Evolutionary conservation across 2,329 filamentous ascomycete species (phyloP), one percentile per base, ranked within the genome.

Genomic region (Metarhizium robertsii): DNA sequence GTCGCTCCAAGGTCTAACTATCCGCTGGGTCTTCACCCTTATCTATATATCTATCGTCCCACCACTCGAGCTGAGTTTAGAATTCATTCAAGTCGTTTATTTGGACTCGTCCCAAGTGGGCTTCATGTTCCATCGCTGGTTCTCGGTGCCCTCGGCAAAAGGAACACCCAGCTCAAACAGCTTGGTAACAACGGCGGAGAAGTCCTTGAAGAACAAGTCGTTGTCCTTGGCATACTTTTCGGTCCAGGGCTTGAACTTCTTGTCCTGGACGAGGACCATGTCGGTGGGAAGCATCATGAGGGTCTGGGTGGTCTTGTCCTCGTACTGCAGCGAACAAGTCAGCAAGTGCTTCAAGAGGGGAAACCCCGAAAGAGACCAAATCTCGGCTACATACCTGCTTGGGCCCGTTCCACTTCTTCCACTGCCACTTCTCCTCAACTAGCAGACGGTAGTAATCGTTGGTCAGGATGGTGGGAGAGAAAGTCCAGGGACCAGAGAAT

Each of bases 281-380:
- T 99, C 92, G 61, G 90, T 88, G 53, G 94, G 94, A 72, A 99
- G 78, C 92, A 99, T 97, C 94, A 99, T 97, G 65, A 97, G 77
- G 46, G 80, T 80, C 82, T 95, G 92, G 66, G 86, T 90, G 67
- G 79, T 83, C 76, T 88, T 88, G 75, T 97, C 92, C 75, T 95
- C 86, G 70, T 87, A 92, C 81, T 95, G 57, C 57, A 6, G 3
- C 13, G 11, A 2, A 32, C 34, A n/a, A 16, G 60, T 64, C 50
- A 61, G 59, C 38, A 57, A 42, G 32, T 30, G 25, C 30, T 43
- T 25, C 18, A 14, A 30, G 5, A 25, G 5, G 14, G 5, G 38
- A 20, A 20, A 20, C 25, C 13, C 45, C 8, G 30, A 3, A 40
- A 53, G 45, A 14, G 30, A 6, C 4, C 25, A 25, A 25, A 8